A percentile compares a stretch with the other conserved stretches of the same genome.
Conservation (phyloP, 2,329 filamentous ascomycete species). For the Cladorrhinum sp. region DNA sequence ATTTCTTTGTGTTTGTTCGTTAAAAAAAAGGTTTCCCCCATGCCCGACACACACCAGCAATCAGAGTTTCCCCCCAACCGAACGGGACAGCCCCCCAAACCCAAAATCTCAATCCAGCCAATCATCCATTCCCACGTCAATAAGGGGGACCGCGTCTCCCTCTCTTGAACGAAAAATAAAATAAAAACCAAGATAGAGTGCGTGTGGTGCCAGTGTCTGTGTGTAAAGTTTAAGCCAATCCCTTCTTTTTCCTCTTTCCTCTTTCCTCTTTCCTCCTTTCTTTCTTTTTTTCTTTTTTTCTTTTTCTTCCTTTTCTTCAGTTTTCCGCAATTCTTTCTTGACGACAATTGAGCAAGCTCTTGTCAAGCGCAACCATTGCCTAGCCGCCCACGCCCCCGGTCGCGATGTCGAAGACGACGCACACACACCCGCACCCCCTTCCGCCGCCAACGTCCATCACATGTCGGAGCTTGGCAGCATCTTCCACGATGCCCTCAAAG, state of each 20-base stretch:
- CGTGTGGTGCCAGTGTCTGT: slow-evolving; percentile 20
- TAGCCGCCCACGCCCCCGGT: background rate
- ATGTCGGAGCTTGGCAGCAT: background rate
- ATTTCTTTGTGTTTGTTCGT: too few relatives aligned
- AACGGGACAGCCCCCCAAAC: background rate
- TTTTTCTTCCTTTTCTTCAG: background rate
- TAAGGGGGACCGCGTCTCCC: slow-evolving; percentile 13
- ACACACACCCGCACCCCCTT: background rate
- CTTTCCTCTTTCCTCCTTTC: background rate
- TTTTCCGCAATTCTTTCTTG: background rate
- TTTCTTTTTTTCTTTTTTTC: background rate
- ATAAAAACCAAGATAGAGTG: too few relatives aligned
- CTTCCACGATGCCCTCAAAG: too few relatives aligned
- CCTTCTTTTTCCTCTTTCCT: slow-evolving; percentile 4
- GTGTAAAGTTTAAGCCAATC: slow-evolving; percentile 18
- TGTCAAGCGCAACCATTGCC: background rate
- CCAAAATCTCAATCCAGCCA: slow-evolving; percentile 18
- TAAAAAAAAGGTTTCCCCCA: too few relatives aligned
- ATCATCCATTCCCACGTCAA: slow-evolving; percentile 30
- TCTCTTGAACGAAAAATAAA: slow-evolving; percentile 12
- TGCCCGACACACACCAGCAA: background rate
- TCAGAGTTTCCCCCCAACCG: too few relatives aligned
- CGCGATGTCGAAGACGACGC: background rate
- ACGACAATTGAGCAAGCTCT: too few relatives aligned
- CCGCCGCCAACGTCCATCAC: background rate